Percentiles rank a stretch among this genome's conserved stretches.
Conservation (phyloP, 441 rosid genomes). For the Pelargonium cotyledonis region DNA sequence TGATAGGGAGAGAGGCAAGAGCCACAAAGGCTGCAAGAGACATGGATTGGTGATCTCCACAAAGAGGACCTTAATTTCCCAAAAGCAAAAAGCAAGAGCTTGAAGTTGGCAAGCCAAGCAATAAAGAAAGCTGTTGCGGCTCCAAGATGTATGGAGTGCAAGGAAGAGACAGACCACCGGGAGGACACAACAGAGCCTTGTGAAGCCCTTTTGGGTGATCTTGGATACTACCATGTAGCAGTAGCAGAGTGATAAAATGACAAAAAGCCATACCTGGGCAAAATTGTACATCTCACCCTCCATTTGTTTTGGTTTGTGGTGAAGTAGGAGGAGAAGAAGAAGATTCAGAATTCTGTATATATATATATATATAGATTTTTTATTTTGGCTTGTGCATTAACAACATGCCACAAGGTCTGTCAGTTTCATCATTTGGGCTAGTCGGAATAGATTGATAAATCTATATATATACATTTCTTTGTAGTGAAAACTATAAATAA, state of each 20-base stretch:
- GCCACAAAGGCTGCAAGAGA: conserved; percentile 45
- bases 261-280: not conserved
- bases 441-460: too few relatives aligned
- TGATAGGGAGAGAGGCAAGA: conserved; percentile 52
- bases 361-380: too few relatives aligned
- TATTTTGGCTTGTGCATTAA: too few relatives aligned
- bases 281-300: not conserved
- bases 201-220: not conserved
- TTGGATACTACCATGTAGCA: not conserved
- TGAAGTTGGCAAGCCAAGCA: not conserved
- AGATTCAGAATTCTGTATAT: too few relatives aligned
- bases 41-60: conserved; percentile 23
- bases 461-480: too few relatives aligned
- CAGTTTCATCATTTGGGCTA: too few relatives aligned
- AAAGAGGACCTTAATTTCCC: conserved; percentile 43
- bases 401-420: too few relatives aligned
- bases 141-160: not conserved
- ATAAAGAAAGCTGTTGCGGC: not conserved
- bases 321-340: too few relatives aligned
- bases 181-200: not conserved
- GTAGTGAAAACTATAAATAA: too few relatives aligned
- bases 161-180: not conserved
- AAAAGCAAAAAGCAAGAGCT: not conserved
- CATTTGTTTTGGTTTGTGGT: not conserved
- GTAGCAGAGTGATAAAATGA: not conserved